Conservation (phyloP, 352 stramenopile genomes). For the Globisporangium radiosum region DNA sequence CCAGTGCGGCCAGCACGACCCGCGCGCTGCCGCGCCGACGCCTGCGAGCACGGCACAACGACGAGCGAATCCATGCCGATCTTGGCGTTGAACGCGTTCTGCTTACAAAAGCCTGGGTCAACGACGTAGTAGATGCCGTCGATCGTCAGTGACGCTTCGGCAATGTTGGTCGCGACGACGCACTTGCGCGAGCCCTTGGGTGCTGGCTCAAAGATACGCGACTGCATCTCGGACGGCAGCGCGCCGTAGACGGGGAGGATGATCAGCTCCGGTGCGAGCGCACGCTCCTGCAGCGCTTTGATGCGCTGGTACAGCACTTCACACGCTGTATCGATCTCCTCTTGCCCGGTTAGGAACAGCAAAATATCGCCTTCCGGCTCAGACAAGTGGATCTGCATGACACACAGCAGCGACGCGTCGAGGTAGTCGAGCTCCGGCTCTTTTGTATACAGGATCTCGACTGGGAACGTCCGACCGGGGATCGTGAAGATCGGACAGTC, state of each 20-base stretch:
- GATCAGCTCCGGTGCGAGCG: slow-evolving; percentile 95
- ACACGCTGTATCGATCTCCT: slow-evolving; percentile 98
- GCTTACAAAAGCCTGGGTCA: slow-evolving; percentile 95
- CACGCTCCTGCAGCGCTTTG: slow-evolving; percentile 91
- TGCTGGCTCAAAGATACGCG: slow-evolving; percentile 97
- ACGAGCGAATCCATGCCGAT: slow-evolving; percentile 99
- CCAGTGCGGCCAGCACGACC: slow-evolving; percentile 97
- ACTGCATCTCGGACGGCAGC: slow-evolving; percentile 98
- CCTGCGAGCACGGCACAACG: slow-evolving; percentile 97
- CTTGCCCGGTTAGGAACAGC: slow-evolving; percentile 98
- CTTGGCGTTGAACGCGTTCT: slow-evolving; percentile 99
- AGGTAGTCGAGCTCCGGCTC: slow-evolving; percentile 98
- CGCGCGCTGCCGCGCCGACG: slow-evolving; percentile 95
- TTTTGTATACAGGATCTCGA: slow-evolving; percentile 98
- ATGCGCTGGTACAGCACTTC: slow-evolving; percentile 98
- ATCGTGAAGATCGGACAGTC: slow-evolving; percentile 99
- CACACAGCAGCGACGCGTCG: slow-evolving; percentile 95
- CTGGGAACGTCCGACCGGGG: slow-evolving; percentile 95
- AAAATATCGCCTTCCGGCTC: slow-evolving; percentile 98
- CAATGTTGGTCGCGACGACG: slow-evolving; percentile 99
- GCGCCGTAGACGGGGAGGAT: slow-evolving; percentile 98
- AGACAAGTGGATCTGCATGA: slow-evolving; percentile 99
- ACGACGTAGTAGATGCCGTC: slow-evolving; percentile 96
- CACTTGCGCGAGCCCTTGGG: slow-evolving; percentile 95
- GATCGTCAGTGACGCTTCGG: slow-evolving; percentile 99